phyloP scores from a whole-genome alignment of 1,139 yeast genomes.

The Sugiyamaella paludigena region DNA sequence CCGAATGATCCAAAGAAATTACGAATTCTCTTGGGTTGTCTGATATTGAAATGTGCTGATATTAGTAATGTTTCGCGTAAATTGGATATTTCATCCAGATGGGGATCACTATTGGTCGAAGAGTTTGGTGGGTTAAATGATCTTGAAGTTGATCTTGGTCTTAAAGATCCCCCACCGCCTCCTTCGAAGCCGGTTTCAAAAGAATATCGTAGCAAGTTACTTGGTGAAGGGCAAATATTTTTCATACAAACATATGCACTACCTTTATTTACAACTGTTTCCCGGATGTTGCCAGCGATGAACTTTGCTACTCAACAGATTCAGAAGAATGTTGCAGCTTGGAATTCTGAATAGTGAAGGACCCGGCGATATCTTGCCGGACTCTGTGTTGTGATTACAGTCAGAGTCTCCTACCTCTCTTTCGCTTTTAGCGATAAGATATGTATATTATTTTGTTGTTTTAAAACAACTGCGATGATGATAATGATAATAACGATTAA shows the following conservation, averaged over 20 bases:
- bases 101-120: constrained; percentile 76
- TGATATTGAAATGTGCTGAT: constrained; percentile 89
- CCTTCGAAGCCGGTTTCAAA: constrained; percentile 29
- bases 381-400: no score
- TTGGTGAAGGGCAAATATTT: constrained; percentile 78
- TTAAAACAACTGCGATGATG: not conserved
- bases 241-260: constrained; percentile 81
- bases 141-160: constrained; percentile 45
- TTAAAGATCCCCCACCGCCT: constrained; percentile 20
- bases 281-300: constrained; percentile 41
- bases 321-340: constrained; percentile 39
- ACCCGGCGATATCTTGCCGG: no score
- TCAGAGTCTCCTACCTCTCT: no score
- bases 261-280: constrained; percentile 65
- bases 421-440: no score
- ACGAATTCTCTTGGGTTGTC: constrained; percentile 51
- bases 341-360: constrained; percentile 10
- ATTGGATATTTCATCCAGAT: constrained; percentile 68
- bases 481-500: constrained; percentile 1
- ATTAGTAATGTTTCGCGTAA: constrained; percentile 89
- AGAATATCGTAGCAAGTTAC: constrained; percentile 21
- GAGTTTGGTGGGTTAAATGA: constrained; percentile 71
- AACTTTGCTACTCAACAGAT: constrained; percentile 43
- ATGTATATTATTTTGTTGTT: no score
- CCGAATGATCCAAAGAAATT: not conserved